Percentiles rank a stretch among this genome's conserved stretches.
phyloP scores from a whole-genome alignment of 2,329 filamentous ascomycete species.

The Ilyonectria robusta region DNA sequence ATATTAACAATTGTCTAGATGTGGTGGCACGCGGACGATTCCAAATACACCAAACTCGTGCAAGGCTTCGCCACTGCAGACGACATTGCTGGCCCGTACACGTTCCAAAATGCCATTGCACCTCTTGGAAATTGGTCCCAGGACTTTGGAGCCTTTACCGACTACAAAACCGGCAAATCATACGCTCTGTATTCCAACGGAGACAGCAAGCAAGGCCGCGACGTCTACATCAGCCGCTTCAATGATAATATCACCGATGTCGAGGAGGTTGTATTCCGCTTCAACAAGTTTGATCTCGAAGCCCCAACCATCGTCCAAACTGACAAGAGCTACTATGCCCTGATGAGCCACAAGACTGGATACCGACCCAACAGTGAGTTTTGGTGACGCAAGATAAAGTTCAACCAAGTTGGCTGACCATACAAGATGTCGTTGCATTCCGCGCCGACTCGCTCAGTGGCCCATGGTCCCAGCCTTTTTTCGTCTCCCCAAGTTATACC shows the following conservation, averaged over 20 bases:
- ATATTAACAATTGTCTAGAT: constrained; percentile 54
- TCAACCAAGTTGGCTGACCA: neutral
- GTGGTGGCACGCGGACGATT: constrained; percentile 75
- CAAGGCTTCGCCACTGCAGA: constrained; percentile 70
- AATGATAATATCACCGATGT: constrained; percentile 67
- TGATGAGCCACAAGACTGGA: constrained; percentile 76
- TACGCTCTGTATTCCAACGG: constrained; percentile 74
- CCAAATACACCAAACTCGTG: constrained; percentile 67
- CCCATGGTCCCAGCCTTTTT: constrained; percentile 68
- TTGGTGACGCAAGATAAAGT: fast-evolving
- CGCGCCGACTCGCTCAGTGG: constrained; percentile 63
- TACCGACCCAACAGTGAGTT: constrained; percentile 69
- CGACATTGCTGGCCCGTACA: constrained; percentile 67
- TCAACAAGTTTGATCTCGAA: constrained; percentile 72
- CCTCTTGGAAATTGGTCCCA: constrained; percentile 75
- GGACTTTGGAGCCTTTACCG: constrained; percentile 73
- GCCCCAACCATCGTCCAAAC: constrained; percentile 73
- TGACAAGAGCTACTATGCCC: constrained; percentile 70
- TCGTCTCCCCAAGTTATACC: constrained; percentile 63
- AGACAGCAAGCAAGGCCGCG: constrained; percentile 66
- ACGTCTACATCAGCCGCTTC: constrained; percentile 70
- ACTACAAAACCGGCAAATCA: constrained; percentile 69
- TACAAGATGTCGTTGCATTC: constrained; percentile 66
- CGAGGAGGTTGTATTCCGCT: constrained; percentile 67
- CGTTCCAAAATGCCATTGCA: constrained; percentile 65